Evolutionary conservation across 2,329 filamentous ascomycete genomes (phyloP), one percentile per base, ranked within the genome.

Genomic region (Talaromyces marneffei): DNA sequence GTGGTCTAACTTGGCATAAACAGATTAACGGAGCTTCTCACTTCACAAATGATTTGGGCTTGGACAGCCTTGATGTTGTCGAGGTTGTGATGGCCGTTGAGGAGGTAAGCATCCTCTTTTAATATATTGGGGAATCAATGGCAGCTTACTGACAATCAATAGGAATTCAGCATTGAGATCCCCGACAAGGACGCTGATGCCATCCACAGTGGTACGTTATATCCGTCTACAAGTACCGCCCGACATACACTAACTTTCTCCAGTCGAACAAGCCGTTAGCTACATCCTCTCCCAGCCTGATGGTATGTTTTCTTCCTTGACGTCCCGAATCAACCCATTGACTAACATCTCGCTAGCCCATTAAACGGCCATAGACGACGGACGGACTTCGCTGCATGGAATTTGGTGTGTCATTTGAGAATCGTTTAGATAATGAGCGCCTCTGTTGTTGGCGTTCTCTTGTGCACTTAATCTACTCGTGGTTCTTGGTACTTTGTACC

Each of bases 11-110:
- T 27, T 25, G 27, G 64, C 48, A 40, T 60, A 20, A 63, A 71
- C 37, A 97, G 93, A 91, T 99, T 76, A 91, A 87, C 72, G 80
- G 85, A 66, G 83, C 82, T 59, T 88, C 93, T 63, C 92, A 97
- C 85, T 99, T 99, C 81, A 85, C 91, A 75, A 97, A 97, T 78
- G 93, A 99, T 80, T 89, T 99, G 66, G 94, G 92, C 67, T 83
- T 99, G 72, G 94, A 99, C 83, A 95, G 90, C 80, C 85, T 99
- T 78, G 94, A 99, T 78, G 97, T 94, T 66, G 94, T 99, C 66
- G 94, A 99, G 84, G 94, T 99, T 68, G 94, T 99, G 71, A 99
- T 99, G 94, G 94, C 94, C 68, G 97, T 99, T 80, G 94, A 99
- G 85, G 94, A 99, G 87, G 89, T 92, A 79, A 66, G 31, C 4